phyloP scores from a whole-genome alignment of 352 stramenopile genomes.

The Pythium sukuiense region DNA sequence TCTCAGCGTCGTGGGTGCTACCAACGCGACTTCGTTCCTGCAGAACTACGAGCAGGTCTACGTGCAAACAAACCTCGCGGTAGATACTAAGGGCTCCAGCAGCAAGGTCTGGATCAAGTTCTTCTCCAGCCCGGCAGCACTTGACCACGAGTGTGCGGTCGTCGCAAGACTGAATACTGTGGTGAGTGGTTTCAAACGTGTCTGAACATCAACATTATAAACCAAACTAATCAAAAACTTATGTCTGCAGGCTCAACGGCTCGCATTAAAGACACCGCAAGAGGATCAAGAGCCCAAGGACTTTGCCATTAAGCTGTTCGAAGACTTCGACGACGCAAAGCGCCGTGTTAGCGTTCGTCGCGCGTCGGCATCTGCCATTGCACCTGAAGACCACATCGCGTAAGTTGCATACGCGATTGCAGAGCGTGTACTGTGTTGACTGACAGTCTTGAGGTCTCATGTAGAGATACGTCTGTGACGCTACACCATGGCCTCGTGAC shows the following conservation, averaged over 20 bases:
- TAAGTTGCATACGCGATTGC: constrained; percentile 14
- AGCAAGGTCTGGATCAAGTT: constrained; percentile 63
- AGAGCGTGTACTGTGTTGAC: neutral
- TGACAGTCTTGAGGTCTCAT: neutral
- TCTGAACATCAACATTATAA: neutral
- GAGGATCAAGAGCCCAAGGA: constrained; percentile 11
- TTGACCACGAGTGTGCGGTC: constrained; percentile 45
- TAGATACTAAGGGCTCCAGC: constrained; percentile 50
- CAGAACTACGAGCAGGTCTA: constrained; percentile 40
- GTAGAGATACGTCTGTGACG: constrained; percentile 46
- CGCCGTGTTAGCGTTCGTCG: constrained; percentile 42
- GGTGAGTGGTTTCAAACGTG: constrained; percentile 26
- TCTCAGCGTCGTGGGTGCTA: constrained; percentile 28
- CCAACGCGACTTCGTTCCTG: constrained; percentile 29
- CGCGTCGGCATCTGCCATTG: constrained; percentile 15
- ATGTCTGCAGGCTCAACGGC: constrained; percentile 7
- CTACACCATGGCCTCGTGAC: constrained; percentile 58
- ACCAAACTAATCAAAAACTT: neutral
- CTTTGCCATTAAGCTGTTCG: constrained; percentile 35
- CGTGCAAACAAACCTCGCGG: constrained; percentile 48
- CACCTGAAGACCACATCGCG: constrained; percentile 59
- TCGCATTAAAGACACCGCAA: neutral
- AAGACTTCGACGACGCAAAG: constrained; percentile 65
- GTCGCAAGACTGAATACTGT: constrained; percentile 40
- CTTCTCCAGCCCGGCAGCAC: constrained; percentile 37